A percentile compares a stretch with the other conserved stretches of the same genome.
Evolutionary conservation across 2,329 filamentous ascomycete species (phyloP).

Genomic region (Neofusicoccum sp.): DNA sequence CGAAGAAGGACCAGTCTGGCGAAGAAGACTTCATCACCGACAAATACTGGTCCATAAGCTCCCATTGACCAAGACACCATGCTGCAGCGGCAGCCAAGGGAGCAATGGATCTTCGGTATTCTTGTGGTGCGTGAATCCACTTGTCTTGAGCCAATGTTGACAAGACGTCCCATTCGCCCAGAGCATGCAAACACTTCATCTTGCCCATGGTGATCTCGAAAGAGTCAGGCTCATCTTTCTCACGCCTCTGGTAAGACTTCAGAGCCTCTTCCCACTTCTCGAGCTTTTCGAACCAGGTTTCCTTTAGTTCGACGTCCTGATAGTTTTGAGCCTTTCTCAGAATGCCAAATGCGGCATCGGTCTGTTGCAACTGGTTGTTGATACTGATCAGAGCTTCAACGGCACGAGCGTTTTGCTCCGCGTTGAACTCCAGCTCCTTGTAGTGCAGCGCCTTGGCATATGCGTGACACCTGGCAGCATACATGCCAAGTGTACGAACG

Average conservation of each 20-base stretch:
- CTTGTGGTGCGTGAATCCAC: conserved; percentile 85
- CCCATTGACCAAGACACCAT: conserved; percentile 96
- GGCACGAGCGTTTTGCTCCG: conserved; percentile 92
- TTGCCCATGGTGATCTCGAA: conserved; percentile 99
- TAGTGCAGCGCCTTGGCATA: conserved; percentile 98
- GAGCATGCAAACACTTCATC: conserved; percentile 95
- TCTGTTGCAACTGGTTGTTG: conserved; percentile 98
- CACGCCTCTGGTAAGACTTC: conserved; percentile 85
- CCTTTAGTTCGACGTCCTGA: conserved; percentile 91
- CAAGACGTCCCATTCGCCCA: conserved; percentile 96
- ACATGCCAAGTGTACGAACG: conserved; percentile 89
- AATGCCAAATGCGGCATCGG: conserved; percentile 97
- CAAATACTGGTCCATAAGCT: conserved; percentile 96
- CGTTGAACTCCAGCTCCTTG: conserved; percentile 97
- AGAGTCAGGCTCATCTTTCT: conserved; percentile 69
- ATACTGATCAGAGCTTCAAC: conserved; percentile 98
- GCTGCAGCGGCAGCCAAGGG: conserved; percentile 92
- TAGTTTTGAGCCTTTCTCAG: conserved; percentile 94
- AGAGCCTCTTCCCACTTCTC: conserved; percentile 98
- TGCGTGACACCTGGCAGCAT: conserved; percentile 94
- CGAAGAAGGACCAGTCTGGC: conserved; percentile 95
- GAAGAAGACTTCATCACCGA: conserved; percentile 92
- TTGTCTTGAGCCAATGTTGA: conserved; percentile 88
- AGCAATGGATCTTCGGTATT: conserved; percentile 88
- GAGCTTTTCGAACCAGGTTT: conserved; percentile 99